Base-by-base conservation (phyloP, 2,329 filamentous ascomycete species). In the Penicillium palitans region DNA sequence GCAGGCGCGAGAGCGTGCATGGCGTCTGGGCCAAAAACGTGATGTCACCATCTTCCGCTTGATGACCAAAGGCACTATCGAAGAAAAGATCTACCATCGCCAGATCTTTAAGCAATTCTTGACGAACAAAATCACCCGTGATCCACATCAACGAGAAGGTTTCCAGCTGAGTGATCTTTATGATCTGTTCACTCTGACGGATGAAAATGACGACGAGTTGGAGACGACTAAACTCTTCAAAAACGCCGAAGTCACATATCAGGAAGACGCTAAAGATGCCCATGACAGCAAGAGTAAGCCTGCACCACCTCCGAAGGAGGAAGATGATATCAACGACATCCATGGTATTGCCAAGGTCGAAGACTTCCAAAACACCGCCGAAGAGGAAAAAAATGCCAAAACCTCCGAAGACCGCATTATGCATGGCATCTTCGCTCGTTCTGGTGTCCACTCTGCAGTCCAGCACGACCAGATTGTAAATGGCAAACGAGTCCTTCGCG, bases 41-140 rank as follows among this genome's bases (percentile, higher is more conserved):
- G 91, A 96, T 48, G 95, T 99, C 29, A 93, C 91, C 5, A 96
- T 99, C 24, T 99, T 97, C 73, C 89, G 96, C 37, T 82, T 99
- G n/a, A 96, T 99, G 90, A 96, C 91, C 4, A 91, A 93, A 6
- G 95, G 95, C 1, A 99, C 96, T 0, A 99, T 99, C 25, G 95
- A 99, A 72, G 95, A 99, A 75, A 99, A 99, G 79, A 99, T 99
- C 31, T 99, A 98, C 63, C 93, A 99, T 74, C 89, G 96, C 17
- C 95, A 99, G 71, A 95, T 99, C 51, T 99, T 96, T 81, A 99
- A 99, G 75, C 93, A 98, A 68, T 97, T 98, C 71, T 82, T 99
- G 61, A 95, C 92, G 4, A 96, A 98, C 78, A 98, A 98, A 74
- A 93, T 99, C 7, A 76, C 99, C 51, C 93, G 90, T 66, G 93